Conservation (phyloP, 2,329 filamentous ascomycete species). For the Xylariaceae sp. region DNA sequence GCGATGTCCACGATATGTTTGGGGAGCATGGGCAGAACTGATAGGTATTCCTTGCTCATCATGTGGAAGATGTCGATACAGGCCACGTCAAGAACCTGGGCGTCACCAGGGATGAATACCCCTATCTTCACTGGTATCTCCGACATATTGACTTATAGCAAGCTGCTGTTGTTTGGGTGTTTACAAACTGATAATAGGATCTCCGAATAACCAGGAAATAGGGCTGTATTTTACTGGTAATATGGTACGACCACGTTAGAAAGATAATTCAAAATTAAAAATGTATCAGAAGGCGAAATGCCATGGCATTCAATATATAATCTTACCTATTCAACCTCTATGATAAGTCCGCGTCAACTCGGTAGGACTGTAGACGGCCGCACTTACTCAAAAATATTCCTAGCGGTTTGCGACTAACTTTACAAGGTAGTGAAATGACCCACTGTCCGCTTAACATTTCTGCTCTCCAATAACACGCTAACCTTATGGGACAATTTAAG, state of each 20-base stretch:
- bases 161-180: not conserved
- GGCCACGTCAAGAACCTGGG: slow-evolving; percentile 22
- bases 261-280: not conserved
- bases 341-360: slow-evolving; percentile 8
- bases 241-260: too few relatives aligned
- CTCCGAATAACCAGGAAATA: too few relatives aligned
- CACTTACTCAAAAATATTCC: too few relatives aligned
- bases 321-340: not conserved
- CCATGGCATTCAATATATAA: slow-evolving; percentile 1
- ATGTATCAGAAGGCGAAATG: not conserved
- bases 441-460: too few relatives aligned
- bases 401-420: too few relatives aligned
- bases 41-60: slow-evolving; percentile 25
- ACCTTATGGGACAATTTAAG: not conserved
- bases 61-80: slow-evolving; percentile 23
- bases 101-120: slow-evolving; percentile 12
- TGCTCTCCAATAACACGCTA: too few relatives aligned
- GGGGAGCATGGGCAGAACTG: slow-evolving; percentile 17
- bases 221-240: too few relatives aligned
- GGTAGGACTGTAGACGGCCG: slow-evolving; percentile 1
- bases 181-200: too few relatives aligned
- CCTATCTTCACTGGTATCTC: slow-evolving; percentile 17
- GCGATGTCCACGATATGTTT: slow-evolving; percentile 15
- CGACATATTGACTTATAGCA: slow-evolving; percentile 1
- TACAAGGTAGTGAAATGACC: not conserved